Conservation (phyloP, 2,329 filamentous ascomycete genomes). For the Diaporthe amygdali region DNA sequence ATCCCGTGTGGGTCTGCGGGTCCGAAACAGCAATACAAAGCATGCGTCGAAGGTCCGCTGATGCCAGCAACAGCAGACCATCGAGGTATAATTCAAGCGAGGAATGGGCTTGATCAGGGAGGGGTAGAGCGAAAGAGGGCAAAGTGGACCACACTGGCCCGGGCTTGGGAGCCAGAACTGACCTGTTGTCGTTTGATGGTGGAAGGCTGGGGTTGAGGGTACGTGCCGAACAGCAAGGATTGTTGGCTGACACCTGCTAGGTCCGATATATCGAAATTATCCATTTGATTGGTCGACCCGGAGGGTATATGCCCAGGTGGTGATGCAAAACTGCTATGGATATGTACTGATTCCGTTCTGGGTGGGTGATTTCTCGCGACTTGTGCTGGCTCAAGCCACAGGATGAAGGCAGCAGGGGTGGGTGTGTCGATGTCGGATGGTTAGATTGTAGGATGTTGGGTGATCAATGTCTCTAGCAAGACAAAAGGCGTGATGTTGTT, state of each 20-base stretch:
- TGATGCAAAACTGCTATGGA: not conserved
- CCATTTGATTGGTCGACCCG: conserved; percentile 23
- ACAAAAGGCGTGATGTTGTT: conserved; percentile 15
- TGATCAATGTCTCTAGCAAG: conserved; percentile 9
- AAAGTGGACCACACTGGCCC: not conserved
- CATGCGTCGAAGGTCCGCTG: not conserved
- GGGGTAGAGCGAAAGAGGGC: not conserved
- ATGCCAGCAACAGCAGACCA: conserved; percentile 19
- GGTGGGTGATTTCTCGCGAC: conserved; percentile 5
- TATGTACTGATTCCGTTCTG: not conserved
- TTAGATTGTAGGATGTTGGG: conserved; percentile 5
- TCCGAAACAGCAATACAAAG: not conserved
- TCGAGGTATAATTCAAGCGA: not conserved
- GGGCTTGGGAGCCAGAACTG: conserved; percentile 11
- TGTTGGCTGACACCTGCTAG: conserved; percentile 25
- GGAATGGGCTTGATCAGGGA: not conserved
- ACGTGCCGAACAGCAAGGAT: conserved; percentile 22
- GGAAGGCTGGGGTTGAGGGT: conserved; percentile 23
- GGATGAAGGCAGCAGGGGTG: conserved; percentile 6
- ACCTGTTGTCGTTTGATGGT: conserved; percentile 26
- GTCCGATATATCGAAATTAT: conserved; percentile 22
- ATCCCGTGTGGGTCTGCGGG: conserved; percentile 14
- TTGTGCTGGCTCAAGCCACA: not conserved
- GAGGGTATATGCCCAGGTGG: not conserved
- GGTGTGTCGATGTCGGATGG: conserved; percentile 17